Evolutionary conservation across 2,329 filamentous ascomycete species (phyloP).

Genomic region (Coniochaeta sp.): DNA sequence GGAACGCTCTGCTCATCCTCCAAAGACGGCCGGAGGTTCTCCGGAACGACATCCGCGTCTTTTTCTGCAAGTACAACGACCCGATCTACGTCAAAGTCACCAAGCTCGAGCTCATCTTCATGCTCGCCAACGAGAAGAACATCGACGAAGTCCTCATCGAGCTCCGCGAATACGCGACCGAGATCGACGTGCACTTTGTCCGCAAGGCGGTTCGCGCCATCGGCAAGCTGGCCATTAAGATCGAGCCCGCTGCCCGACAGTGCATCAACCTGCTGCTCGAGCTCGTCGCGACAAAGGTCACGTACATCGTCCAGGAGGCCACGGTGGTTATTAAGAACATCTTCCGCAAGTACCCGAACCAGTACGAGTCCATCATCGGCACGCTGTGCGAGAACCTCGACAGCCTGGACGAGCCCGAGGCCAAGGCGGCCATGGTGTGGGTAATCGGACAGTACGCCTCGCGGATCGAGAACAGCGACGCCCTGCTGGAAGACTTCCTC

Average conservation of each 20-base stretch:
- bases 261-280: conserved; percentile 93
- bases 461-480: conserved; percentile 94
- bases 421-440: conserved; percentile 98
- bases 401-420: conserved; percentile 92
- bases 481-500: conserved; percentile 87
- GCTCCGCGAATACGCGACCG: conserved; percentile 90
- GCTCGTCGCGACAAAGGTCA: conserved; percentile 93
- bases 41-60: conserved; percentile 93
- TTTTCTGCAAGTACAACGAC: conserved; percentile 99
- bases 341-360: conserved; percentile 97
- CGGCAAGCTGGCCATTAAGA: conserved; percentile 97
- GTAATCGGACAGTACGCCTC: conserved; percentile 98
- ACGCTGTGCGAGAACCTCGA: conserved; percentile 95
- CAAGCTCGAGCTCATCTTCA: conserved; percentile 97
- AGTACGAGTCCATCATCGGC: conserved; percentile 96
- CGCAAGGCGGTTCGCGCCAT: conserved; percentile 96
- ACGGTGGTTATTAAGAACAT: conserved; percentile 99
- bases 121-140: conserved; percentile 92
- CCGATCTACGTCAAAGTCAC: conserved; percentile 99
- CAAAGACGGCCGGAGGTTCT: conserved; percentile 89
- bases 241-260: conserved; percentile 81
- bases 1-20: conserved; percentile 89
- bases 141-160: conserved; percentile 94
- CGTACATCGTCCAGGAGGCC: conserved; percentile 97
- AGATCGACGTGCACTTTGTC: conserved; percentile 98